These are phyloP conservation scores for Euphrasia arctica DNA, from an alignment of 305 asterid species.

Conservation along the genomic window DNA sequence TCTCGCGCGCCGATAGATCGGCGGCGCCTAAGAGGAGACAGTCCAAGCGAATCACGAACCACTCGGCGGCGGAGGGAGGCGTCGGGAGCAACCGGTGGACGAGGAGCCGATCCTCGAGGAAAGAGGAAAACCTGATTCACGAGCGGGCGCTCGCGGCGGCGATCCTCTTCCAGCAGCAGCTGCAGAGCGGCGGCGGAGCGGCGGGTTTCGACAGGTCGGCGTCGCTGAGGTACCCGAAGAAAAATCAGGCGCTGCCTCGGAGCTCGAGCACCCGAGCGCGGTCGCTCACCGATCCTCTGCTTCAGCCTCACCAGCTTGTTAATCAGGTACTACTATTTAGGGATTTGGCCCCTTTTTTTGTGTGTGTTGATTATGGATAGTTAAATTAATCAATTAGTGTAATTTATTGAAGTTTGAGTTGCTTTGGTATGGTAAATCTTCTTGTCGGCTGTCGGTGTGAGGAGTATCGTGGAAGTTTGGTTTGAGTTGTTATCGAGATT, in stretches of 20 bases:
- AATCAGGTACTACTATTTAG: constrained; percentile 53
- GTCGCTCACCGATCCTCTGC: constrained; percentile 88
- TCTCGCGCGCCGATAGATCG: constrained; percentile 54
- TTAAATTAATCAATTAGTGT: not conserved
- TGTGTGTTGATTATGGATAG: constrained; percentile 1
- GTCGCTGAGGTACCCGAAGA: constrained; percentile 76
- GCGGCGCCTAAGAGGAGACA: constrained; percentile 47
- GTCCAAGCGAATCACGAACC: constrained; percentile 47
- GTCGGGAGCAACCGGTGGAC: constrained; percentile 67
- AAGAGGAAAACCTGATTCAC: constrained; percentile 64
- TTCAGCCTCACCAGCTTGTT: constrained; percentile 92
- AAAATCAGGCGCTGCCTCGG: constrained; percentile 65
- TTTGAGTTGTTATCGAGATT: too few relatives aligned
- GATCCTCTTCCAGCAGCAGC: constrained; percentile 80
- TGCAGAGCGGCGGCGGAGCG: constrained; percentile 53
- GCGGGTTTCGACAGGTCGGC: constrained; percentile 79
- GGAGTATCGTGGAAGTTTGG: too few relatives aligned
- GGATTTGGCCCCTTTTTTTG: not conserved
- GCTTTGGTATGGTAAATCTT: not conserved
- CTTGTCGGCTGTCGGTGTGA: not conserved
- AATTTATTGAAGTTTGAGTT: not conserved
- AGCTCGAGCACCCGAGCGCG: constrained; percentile 88
- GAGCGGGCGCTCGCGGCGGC: constrained; percentile 93
- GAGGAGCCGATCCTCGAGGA: constrained; percentile 62
- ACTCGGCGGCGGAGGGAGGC: constrained; percentile 40